Evolutionary conservation across 768 basidiomycete species (phyloP), one percentile per base, ranked within the genome.

Genomic region (Russula lepida): DNA sequence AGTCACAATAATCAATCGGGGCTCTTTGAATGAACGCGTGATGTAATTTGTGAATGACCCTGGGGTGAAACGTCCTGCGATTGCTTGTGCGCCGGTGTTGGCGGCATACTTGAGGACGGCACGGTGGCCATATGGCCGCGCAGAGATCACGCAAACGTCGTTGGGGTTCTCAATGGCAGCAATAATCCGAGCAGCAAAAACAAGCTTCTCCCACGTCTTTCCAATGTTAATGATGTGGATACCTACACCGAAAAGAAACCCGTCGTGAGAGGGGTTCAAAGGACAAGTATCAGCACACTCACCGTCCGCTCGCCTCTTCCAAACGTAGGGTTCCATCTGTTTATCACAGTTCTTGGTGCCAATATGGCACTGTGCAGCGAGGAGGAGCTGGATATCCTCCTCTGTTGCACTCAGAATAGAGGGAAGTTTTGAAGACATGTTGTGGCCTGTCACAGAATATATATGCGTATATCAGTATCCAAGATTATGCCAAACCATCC

Each of bases 1-100:
- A 74, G 95, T 98, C 64, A 99, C 95, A 71, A 99, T 74, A 75
- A 99, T 95, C 64, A 99, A 84, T 70, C 97, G 92, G 69, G 97
- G 97, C 79, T 99, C 97, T 81, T 98, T 98, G 90, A 98, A 99
- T 63, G 94, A 97, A 71, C 92, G 92, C 69, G 93, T 97, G 82
- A 95, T 95, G 82, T 98, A 98, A 81, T 99, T 99, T 74, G 97
- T 98, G 80, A 98, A 97, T 68, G 85, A 89, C 81, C 95, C 95
- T 70, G 95, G 95, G 66, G 95, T 98, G 81, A 99, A 98, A 70
- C 97, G 92, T 71, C 97, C 97, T 61, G 97, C 97, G 73, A 99
- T 98, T 64, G 97, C 92, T 75, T 95, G 92, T 50, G 95, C 97
- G 67, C 97, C 97, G 64, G 95, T 98, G 83, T 95, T 94, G 73